Evolutionary conservation across 768 basidiomycete genomes (phyloP), one percentile per base, ranked within the genome.

Genomic region (Austroboletus festivus): DNA sequence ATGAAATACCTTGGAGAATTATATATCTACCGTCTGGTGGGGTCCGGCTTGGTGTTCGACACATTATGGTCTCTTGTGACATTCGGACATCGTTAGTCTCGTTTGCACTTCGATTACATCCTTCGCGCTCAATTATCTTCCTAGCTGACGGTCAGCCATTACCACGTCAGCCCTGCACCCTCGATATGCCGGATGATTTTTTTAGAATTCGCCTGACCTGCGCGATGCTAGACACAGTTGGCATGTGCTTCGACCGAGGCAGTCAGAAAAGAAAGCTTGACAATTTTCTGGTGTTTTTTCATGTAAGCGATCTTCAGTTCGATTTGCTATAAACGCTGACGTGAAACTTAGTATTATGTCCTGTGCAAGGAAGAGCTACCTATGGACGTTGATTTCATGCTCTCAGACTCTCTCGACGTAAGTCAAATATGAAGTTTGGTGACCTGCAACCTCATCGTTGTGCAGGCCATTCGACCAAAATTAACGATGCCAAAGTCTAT

Each of bases 341-440:
- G 13, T 28, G 35, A 23, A 31, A 31, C 19, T 42, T 51, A 85
- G 81, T 85, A 93, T 50, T 99, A 98, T 65, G 75, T 89, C 15
- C 75, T 85, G n/a, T 90, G 89, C 73, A 99, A 99, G 70, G 78
- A 84, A 38, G 74, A 82, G 20, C 66, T 94, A n/a, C 86, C 96
- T 0, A 94, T 97, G 93, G 96, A 99, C 53, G 87, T 96, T 11
- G 94, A 96, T 45, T 99, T 98, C 69, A 95, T 97, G 92, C 67
- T 96, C 7, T 82, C 83, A 0, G 96, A 99, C 66, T 96, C 95
- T 1, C 68, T 99, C 9, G 94, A 98, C 72, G 92, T 92, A 54
- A 56, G 71, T 50, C 4, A 16, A 26, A 26, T 21, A 45, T 38
- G 22, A 40, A 3, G 4, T 35, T 41, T 19, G 34, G 37, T 41